These are phyloP conservation scores for Ophiognomonia clavigignenti-juglandacearum DNA, from an alignment of 2,329 filamentous ascomycete species.

Conservation along the genomic window DNA sequence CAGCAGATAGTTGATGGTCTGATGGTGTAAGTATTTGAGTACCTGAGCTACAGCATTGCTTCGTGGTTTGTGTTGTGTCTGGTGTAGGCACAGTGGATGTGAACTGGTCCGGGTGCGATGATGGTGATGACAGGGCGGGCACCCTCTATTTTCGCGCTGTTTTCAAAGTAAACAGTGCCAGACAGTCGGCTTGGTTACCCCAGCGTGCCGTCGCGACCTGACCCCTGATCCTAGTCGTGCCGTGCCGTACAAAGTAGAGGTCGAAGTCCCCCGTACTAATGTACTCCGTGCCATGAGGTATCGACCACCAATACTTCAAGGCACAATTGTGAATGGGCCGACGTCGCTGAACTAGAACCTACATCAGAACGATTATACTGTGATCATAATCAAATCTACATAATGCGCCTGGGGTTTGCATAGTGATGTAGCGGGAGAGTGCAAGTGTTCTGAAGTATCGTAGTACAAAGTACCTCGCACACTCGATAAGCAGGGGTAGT, in stretches of 20 bases:
- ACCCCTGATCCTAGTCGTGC: slow-evolving; percentile 4
- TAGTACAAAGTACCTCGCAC: slow-evolving; percentile 7
- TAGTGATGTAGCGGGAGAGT: no score
- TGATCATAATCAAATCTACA: no score
- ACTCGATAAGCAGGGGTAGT: slow-evolving; percentile 10
- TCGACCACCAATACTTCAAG: no score
- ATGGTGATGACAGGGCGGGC: neutral
- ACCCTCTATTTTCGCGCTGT: slow-evolving; percentile 14
- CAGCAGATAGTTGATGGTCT: neutral
- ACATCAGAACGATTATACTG: no score
- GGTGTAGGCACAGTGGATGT: neutral
- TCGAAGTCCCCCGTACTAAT: no score
- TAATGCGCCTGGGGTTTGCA: no score
- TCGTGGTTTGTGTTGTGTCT: no score
- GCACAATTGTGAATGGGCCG: no score
- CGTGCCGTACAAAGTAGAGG: no score
- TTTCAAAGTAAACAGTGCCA: slow-evolving; percentile 4
- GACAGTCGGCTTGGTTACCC: slow-evolving; percentile 14
- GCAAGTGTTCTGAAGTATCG: no score
- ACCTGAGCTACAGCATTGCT: slow-evolving; percentile 1
- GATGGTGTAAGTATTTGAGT: neutral
- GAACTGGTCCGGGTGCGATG: neutral
- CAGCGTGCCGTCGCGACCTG: slow-evolving; percentile 4
- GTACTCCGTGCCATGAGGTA: no score
- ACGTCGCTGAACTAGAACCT: no score